Conservation (phyloP, 2,329 filamentous ascomycete genomes). For the Alternaria consortialis region DNA sequence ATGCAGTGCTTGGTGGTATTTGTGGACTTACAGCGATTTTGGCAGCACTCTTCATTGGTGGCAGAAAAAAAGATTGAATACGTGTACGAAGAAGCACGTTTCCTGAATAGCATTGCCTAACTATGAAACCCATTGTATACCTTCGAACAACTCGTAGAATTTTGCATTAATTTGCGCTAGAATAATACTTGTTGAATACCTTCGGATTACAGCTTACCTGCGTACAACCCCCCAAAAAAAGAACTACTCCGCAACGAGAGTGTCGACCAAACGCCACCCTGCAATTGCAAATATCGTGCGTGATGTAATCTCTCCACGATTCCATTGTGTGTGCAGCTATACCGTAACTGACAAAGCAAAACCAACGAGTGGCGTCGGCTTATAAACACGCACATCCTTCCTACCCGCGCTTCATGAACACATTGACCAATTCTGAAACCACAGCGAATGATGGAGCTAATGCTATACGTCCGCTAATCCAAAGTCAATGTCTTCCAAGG, state of each 20-base stretch:
- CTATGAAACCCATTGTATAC: not conserved
- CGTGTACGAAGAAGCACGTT: not conserved
- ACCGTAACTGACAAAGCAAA: too few relatives aligned
- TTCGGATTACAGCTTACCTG: not conserved
- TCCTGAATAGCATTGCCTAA: not conserved
- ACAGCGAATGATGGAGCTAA: too few relatives aligned
- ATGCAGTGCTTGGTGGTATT: constrained; percentile 58
- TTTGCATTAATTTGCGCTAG: not conserved
- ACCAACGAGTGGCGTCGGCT: too few relatives aligned
- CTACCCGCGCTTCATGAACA: too few relatives aligned
- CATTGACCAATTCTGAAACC: not conserved
- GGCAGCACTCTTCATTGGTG: constrained; percentile 58
- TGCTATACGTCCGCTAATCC: too few relatives aligned
- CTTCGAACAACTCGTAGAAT: not conserved
- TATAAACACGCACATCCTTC: too few relatives aligned
- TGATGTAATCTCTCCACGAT: not conserved
- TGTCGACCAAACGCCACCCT: not conserved
- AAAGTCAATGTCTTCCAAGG: not conserved
- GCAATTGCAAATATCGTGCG: not conserved
- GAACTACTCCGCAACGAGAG: not conserved
- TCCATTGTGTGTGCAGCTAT: not conserved
- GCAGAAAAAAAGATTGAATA: constrained; percentile 2
- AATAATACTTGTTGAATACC: not conserved
- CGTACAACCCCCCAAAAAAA: not conserved
- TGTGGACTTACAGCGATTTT: constrained; percentile 56